Evolutionary conservation across 225 moss, liverwort and hornwort species (phyloP), one percentile per base, ranked within the genome.

Genomic region (Straminergon stramineum): DNA sequence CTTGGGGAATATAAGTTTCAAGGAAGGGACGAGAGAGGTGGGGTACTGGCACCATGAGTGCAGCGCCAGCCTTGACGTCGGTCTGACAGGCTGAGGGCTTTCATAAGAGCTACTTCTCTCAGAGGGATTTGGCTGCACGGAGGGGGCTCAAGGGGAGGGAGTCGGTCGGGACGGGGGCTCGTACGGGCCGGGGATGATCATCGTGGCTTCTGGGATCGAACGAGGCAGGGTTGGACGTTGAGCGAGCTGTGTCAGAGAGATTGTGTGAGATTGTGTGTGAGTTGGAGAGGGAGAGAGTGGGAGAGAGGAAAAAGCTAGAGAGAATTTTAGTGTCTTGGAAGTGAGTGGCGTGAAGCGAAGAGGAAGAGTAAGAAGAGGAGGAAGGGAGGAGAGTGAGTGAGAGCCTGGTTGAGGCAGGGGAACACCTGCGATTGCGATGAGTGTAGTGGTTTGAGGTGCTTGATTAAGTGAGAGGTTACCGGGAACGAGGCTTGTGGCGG

Each of bases 31-130:
- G 79, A 85, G 85, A 74, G 79, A 75, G 81, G 75, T 75, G 86
- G 57, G 75, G 81, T 89, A 89, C 90, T 89, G 92, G 84, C 88
- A 90, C 89, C 88, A 93, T 90, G 87, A 91, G 93, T 91, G 89
- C 85, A 89, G 89, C 86, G 87, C 91, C 91, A 89, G 92, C 91
- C 84, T 92, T 92, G 92, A 87, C 92, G 90, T 84, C 81, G 87
- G 73, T 91, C 91, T 92, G 91, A 91, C 92, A 91, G 63, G 86
- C 88, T 74, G 88, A 88, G 86, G 90, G 70, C 78, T 88, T 91
- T 79, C 91, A 86, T 80, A 85, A 86, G 87, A 87, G 91, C 89
- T 77, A 81, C 85, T 89, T 75, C 84, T 89, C 76, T 69, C 68
- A 55, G 89, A 87, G 91, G 87, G 87, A 92, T 90, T 90, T 78